Evolutionary conservation across 202 grass and related monocot genomes (phyloP), one percentile per base, ranked within the genome.

Genomic region (Hordeum pubiflorum): DNA sequence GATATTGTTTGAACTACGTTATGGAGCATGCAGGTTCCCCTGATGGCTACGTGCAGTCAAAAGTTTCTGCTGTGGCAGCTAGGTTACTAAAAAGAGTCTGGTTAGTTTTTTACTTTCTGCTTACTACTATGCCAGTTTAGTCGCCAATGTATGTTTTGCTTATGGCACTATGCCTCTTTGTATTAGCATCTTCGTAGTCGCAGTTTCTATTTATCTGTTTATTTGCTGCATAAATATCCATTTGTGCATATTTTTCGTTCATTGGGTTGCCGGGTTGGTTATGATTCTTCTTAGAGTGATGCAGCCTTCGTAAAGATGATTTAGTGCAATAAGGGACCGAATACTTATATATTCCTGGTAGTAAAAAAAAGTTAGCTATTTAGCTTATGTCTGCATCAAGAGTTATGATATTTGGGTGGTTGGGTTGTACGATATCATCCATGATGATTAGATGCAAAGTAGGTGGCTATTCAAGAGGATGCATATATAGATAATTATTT

Each of bases 81-180:
- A 89, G 88, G 64, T 83, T 98, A 79, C 58, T 98, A 34, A 98
- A 98, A 86, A 94, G 95, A 92, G 92, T 89, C 72, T 98, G 95
- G 95, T 98, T 85, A 89, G 84, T 83, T 83, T 63, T 63, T 39
- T 74, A 77, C 10, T 80, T 68, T 74, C 37, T 72, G 15, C 38
- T 71, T 72, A 81, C 46, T 76, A 39, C 46, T 77, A 38, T 72
- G 67, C 26, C 11, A 27, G 18, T 78, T 46, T 73, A 75, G 37
- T 60, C 34, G 17, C 15, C 11, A 33, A 75, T 48, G 55, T 13
- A 60, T 73, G 58, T 83, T 65, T 73, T 82, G 64, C 40, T 34
- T 72, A 23, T 65, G 48, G 15, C 24, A 31, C 75, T 52, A 5
- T 86, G 48, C 56, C 63, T 69, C 39, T 40, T 87, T 33, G 32